A percentile compares a stretch with the other conserved stretches of the same genome.
Conservation (phyloP, 148 eudicot species). For the Cornus suecica region DNA sequence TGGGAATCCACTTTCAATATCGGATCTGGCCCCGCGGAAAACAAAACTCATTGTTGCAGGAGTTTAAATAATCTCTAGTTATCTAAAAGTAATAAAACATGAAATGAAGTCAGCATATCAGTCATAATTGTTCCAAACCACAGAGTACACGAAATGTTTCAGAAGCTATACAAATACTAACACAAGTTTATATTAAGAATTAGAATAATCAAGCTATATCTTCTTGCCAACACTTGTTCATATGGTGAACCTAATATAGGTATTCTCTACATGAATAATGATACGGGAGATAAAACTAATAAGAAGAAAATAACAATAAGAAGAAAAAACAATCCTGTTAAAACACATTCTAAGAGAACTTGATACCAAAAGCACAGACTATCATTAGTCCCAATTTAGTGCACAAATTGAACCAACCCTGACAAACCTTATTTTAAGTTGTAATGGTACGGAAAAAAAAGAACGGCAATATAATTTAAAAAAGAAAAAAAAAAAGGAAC, state of each 20-base stretch:
- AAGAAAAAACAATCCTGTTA: not conserved
- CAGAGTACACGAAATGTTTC: not conserved
- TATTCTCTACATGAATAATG: not conserved
- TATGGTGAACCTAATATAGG: not conserved
- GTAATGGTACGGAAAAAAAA: too few species aligned
- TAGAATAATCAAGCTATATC: not conserved
- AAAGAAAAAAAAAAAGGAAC: not conserved
- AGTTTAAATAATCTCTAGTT: not conserved
- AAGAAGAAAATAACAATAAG: not conserved
- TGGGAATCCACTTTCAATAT: slow-evolving; percentile 27
- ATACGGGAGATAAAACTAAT: not conserved
- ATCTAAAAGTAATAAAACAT: not conserved
- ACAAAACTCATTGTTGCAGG: slow-evolving; percentile 23
- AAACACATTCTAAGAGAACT: not conserved
- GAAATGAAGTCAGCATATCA: not conserved
- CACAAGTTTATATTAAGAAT: slow-evolving; percentile 1
- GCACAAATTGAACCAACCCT: not conserved
- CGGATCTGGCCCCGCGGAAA: slow-evolving; percentile 31
- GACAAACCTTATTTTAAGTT: not conserved
- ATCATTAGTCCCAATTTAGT: not conserved
- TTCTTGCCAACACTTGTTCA: not conserved
- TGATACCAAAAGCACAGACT: not conserved
- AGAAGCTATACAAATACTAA: not conserved
- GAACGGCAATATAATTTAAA: not conserved
- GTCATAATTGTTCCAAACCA: not conserved